Conservation (phyloP, 2,329 filamentous ascomycete genomes). For the Fusarium austroafricanum region DNA sequence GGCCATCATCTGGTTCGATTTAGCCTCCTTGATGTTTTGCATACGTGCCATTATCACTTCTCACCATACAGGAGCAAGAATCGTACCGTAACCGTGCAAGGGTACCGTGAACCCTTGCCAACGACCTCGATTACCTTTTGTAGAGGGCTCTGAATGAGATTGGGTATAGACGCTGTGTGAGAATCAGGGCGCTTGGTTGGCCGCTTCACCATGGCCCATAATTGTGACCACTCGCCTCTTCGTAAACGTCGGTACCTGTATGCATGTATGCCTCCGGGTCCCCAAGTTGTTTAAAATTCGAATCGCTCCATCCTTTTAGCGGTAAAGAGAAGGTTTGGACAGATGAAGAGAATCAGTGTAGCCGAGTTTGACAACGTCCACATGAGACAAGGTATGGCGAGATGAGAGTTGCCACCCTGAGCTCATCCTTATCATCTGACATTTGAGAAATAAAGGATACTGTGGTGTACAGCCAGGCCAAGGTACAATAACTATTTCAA, state of each 20-base stretch:
- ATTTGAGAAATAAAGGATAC: constrained; percentile 15
- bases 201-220: constrained; percentile 21
- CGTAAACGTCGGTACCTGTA: constrained; percentile 3
- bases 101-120: constrained; percentile 25
- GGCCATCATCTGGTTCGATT: constrained; percentile 14
- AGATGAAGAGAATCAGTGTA: constrained; percentile 3
- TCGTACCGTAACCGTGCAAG: constrained; percentile 15
- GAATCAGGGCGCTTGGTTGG: constrained; percentile 42
- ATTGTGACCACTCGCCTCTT: constrained; percentile 22
- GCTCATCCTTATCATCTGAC: constrained; percentile 14
- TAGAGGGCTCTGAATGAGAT: constrained; percentile 21
- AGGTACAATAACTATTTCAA: background rate
- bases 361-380: constrained; percentile 2
- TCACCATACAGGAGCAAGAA: constrained; percentile 19
- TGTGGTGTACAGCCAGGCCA: background rate
- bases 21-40: constrained; percentile 3
- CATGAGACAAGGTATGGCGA: constrained; percentile 26
- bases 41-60: background rate
- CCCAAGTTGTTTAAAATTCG: constrained; percentile 6
- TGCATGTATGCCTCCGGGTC: constrained; percentile 3
- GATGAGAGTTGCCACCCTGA: constrained; percentile 19
- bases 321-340: constrained; percentile 1
- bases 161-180: constrained; percentile 39
- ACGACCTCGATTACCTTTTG: constrained; percentile 9
- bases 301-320: constrained; percentile 7